phyloP scores from a whole-genome alignment of 2,329 filamentous ascomycete species.

The Lasiodiplodia gonubiensis region DNA sequence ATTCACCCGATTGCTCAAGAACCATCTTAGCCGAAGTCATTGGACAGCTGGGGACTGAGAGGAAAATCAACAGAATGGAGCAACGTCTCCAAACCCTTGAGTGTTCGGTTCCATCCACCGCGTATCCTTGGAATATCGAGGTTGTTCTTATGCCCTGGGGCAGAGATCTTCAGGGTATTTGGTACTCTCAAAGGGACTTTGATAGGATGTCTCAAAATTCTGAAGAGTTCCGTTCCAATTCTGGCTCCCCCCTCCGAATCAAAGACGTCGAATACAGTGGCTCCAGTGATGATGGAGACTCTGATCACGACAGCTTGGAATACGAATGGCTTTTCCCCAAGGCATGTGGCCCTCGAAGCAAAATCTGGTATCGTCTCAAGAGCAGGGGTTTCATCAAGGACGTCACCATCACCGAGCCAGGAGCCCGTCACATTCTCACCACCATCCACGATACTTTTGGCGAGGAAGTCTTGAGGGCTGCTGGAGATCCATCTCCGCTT shows the following conservation, averaged over 20 bases:
- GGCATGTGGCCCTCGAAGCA: constrained; percentile 67
- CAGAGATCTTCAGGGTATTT: constrained; percentile 58
- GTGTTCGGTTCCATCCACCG: constrained; percentile 64
- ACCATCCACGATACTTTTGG: constrained; percentile 69
- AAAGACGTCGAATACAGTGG: constrained; percentile 48
- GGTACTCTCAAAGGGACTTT: constrained; percentile 54
- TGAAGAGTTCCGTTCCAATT: constrained; percentile 52
- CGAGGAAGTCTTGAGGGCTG: constrained; percentile 27
- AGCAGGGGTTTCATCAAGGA: constrained; percentile 74
- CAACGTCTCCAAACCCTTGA: constrained; percentile 61
- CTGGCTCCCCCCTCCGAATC: constrained; percentile 28
- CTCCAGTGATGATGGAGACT: constrained; percentile 56
- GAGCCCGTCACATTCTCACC: constrained; percentile 70
- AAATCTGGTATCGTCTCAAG: constrained; percentile 72
- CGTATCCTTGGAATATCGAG: constrained; percentile 74
- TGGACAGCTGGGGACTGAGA: not conserved
- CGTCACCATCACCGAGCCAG: constrained; percentile 65
- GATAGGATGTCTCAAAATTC: constrained; percentile 47
- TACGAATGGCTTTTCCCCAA: constrained; percentile 66
- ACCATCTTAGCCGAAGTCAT: constrained; percentile 35
- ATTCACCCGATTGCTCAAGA: constrained; percentile 39
- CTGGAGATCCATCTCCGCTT: not conserved
- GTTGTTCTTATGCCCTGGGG: constrained; percentile 77
- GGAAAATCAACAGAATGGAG: constrained; percentile 54
- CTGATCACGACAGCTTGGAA: constrained; percentile 50